These are phyloP conservation scores for Phlyctochytrium planicorne DNA, from an alignment of 192 early-diverging fungal genomes.

Conservation along the genomic window DNA sequence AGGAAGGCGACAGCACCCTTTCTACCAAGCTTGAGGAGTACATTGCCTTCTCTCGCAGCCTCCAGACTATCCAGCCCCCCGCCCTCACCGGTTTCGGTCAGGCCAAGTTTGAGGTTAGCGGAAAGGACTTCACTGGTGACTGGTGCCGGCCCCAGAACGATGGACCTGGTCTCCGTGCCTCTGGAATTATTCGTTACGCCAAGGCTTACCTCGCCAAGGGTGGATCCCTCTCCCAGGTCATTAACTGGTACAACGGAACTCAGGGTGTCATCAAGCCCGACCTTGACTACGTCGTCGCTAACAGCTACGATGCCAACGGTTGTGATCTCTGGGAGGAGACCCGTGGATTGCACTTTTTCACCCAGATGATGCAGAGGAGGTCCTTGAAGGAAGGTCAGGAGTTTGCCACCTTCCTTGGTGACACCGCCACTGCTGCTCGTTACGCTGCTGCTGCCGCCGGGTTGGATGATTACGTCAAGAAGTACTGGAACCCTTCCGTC, in stretches of 20 bases:
- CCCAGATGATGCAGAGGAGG: conserved; percentile 58
- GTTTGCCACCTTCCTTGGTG: conserved; percentile 43
- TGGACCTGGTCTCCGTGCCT: conserved; percentile 55
- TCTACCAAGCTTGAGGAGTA: conserved; percentile 38
- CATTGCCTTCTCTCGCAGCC: conserved; percentile 25
- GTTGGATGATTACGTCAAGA: conserved; percentile 34
- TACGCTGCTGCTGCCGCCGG: conserved; percentile 37
- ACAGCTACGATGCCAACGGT: conserved; percentile 40
- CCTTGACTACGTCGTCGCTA: conserved; percentile 56
- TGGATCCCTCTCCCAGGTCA: conserved; percentile 1
- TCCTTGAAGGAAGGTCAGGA: conserved; percentile 57
- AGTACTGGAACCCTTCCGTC: conserved; percentile 53
- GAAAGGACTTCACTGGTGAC: conserved; percentile 32
- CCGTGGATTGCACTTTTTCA: conserved; percentile 67
- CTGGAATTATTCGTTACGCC: conserved; percentile 24
- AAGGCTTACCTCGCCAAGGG: conserved; percentile 11
- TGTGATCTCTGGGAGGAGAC: conserved; percentile 80
- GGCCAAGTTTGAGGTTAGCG: conserved; percentile 60
- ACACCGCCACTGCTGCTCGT: conserved; percentile 31
- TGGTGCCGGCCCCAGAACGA: conserved; percentile 71
- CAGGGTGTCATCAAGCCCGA: conserved; percentile 45
- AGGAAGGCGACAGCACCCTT: neutral
- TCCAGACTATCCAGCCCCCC: conserved; percentile 16
- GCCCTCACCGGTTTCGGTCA: conserved; percentile 50
- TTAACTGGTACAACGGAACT: conserved; percentile 15